phyloP scores from a whole-genome alignment of 108 stramenopile genomes.

The Cyclotella distinguenda region DNA sequence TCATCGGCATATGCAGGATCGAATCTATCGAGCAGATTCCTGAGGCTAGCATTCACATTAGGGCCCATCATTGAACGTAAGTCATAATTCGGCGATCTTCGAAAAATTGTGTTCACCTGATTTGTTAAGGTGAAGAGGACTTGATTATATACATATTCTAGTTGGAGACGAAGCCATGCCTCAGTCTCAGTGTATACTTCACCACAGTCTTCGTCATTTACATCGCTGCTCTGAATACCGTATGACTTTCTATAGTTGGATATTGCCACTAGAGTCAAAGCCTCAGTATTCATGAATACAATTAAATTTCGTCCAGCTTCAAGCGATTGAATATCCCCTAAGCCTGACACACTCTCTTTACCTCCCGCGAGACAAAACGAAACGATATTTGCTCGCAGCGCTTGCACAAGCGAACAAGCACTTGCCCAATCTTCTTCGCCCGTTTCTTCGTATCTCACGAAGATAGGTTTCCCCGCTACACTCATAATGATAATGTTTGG shows the following conservation, averaged over 20 bases:
- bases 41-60: slow-evolving; percentile 36
- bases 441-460: slow-evolving; percentile 42
- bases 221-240: slow-evolving; percentile 7
- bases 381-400: slow-evolving; percentile 55
- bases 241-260: slow-evolving; percentile 10
- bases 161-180: slow-evolving; percentile 59
- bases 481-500: slow-evolving; percentile 75
- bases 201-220: not conserved
- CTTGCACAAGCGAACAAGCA: slow-evolving; percentile 65
- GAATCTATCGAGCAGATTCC: slow-evolving; percentile 42
- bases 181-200: slow-evolving; percentile 23
- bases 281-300: slow-evolving; percentile 69
- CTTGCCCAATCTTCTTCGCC: slow-evolving; percentile 62
- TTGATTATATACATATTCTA: slow-evolving; percentile 76
- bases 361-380: slow-evolving; percentile 21
- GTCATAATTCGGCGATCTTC: slow-evolving; percentile 64
- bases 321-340: slow-evolving; percentile 69
- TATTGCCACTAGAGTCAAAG: slow-evolving; percentile 64
- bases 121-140: slow-evolving; percentile 70
- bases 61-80: slow-evolving; percentile 57
- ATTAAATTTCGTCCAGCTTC: slow-evolving; percentile 41
- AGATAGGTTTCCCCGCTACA: slow-evolving; percentile 78
- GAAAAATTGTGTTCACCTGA: slow-evolving; percentile 62
- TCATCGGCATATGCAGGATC: slow-evolving; percentile 17
- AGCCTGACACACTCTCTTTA: slow-evolving; percentile 24